Evolutionary conservation across 2,329 filamentous ascomycete species (phyloP).

Genomic region (Penicillium palitans): DNA sequence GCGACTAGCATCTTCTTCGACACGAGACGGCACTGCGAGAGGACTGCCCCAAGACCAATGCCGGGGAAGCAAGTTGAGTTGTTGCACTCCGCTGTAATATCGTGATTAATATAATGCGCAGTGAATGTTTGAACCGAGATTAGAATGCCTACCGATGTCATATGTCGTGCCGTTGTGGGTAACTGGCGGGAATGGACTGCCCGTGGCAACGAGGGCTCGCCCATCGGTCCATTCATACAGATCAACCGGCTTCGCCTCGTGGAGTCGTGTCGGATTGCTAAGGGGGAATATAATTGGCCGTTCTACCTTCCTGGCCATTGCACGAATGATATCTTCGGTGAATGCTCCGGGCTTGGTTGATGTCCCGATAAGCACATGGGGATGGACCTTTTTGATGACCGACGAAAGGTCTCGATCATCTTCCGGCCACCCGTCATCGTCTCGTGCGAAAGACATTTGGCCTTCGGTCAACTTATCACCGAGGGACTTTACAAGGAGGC

Average conservation of each 20-base stretch:
- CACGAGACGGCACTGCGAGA: slow-evolving; percentile 66
- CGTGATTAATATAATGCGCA: background rate
- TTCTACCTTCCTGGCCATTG: slow-evolving; percentile 72
- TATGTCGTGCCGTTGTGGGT: slow-evolving; percentile 56
- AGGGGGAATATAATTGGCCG: slow-evolving; percentile 78
- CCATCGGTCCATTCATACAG: slow-evolving; percentile 77
- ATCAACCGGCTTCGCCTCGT: slow-evolving; percentile 77
- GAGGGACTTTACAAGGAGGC: slow-evolving; percentile 67
- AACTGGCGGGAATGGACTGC: slow-evolving; percentile 77
- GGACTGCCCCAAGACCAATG: slow-evolving; percentile 76
- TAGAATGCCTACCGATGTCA: slow-evolving; percentile 51
- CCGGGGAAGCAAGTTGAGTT: slow-evolving; percentile 84
- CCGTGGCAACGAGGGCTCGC: slow-evolving; percentile 76
- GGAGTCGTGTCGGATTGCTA: slow-evolving; percentile 79
- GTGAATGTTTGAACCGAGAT: background rate
- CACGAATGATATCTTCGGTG: slow-evolving; percentile 69
- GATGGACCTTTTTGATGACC: slow-evolving; percentile 69
- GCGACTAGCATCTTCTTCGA: slow-evolving; percentile 80
- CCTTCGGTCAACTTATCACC: slow-evolving; percentile 63
- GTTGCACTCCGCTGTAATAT: slow-evolving; percentile 72
- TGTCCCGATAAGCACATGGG: slow-evolving; percentile 80
- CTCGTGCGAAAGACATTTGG: slow-evolving; percentile 67
- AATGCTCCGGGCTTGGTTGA: slow-evolving; percentile 77
- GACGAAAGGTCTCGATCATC: slow-evolving; percentile 61
- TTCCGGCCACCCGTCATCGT: slow-evolving; percentile 62